Evolutionary conservation across 768 basidiomycete species (phyloP).

Genomic region (Suillus bovinus): DNA sequence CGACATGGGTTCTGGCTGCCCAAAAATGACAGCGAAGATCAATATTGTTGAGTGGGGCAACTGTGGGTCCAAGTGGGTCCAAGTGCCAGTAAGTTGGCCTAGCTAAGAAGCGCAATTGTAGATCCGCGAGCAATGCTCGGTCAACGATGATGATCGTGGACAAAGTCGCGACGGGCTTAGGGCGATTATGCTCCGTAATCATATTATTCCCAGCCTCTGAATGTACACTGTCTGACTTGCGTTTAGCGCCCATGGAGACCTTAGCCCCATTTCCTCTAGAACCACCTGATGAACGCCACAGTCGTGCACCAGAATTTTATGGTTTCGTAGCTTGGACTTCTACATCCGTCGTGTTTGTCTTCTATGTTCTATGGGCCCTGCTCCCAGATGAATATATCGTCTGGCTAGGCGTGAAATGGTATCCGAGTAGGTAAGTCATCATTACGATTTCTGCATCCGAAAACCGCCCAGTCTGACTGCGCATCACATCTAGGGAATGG

Average conservation of each 20-base stretch:
- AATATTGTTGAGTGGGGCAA: not conserved
- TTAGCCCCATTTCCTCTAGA: slow-evolving; percentile 43
- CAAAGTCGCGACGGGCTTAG: slow-evolving; percentile 14
- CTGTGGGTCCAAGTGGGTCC: slow-evolving; percentile 5
- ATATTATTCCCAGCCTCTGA: not conserved
- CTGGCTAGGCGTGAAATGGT: slow-evolving; percentile 75
- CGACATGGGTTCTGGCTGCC: slow-evolving; percentile 22
- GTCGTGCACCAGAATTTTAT: slow-evolving; percentile 82
- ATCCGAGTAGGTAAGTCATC: slow-evolving; percentile 74
- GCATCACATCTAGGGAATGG: slow-evolving; percentile 68
- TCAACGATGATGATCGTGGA: not conserved
- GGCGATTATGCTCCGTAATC: not conserved
- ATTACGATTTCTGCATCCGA: not conserved
- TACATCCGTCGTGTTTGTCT: slow-evolving; percentile 65
- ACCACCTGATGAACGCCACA: slow-evolving; percentile 47
- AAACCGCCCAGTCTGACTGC: slow-evolving; percentile 4
- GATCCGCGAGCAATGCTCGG: slow-evolving; percentile 10
- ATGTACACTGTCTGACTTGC: not conserved
- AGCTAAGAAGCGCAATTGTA: slow-evolving; percentile 6
- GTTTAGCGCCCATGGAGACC: slow-evolving; percentile 24
- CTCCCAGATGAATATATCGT: slow-evolving; percentile 71
- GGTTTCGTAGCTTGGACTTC: slow-evolving; percentile 88
- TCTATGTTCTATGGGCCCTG: slow-evolving; percentile 81
- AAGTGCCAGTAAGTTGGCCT: slow-evolving; percentile 18
- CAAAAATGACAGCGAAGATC: slow-evolving; percentile 4